phyloP scores from a whole-genome alignment of 108 stramenopile genomes.

The Chaetoceros muelleri region DNA sequence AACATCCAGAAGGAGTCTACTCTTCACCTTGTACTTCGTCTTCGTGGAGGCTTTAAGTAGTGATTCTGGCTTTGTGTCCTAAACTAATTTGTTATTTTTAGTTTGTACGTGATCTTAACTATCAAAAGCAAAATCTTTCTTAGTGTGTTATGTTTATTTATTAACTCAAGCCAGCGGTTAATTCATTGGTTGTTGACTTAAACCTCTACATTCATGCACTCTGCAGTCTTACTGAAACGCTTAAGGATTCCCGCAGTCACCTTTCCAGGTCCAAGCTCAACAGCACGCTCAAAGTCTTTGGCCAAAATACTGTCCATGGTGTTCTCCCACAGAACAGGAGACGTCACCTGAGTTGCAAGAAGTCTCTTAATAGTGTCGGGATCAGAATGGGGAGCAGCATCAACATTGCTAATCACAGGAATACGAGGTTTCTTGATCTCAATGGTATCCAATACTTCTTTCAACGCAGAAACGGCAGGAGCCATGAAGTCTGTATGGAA shows the following conservation, averaged over 20 bases:
- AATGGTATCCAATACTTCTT: conserved; percentile 72
- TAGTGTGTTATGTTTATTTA: too few species aligned
- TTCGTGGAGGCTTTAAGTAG: too few species aligned
- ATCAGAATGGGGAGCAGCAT: conserved; percentile 92
- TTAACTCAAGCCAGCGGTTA: too few species aligned
- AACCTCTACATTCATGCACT: conserved; percentile 83
- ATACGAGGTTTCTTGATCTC: conserved; percentile 90
- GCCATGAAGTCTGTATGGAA: conserved; percentile 98
- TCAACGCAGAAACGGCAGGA: conserved; percentile 83
- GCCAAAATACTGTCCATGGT: conserved; percentile 77
- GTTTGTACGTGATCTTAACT: too few species aligned
- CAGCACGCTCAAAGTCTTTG: conserved; percentile 79
- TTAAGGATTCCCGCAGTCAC: conserved; percentile 94
- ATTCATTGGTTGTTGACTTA: conserved; percentile 26
- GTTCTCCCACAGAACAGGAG: conserved; percentile 93
- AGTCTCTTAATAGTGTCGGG: conserved; percentile 91
- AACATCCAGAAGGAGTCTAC: too few species aligned
- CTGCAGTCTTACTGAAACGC: conserved; percentile 85
- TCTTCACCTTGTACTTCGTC: too few species aligned
- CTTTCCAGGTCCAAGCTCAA: conserved; percentile 87
- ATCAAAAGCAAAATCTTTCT: too few species aligned
- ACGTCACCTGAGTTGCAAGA: conserved; percentile 92
- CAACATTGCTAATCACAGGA: conserved; percentile 97
- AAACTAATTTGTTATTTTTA: too few species aligned
- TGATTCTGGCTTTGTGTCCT: too few species aligned